phyloP scores from a whole-genome alignment of 202 grass and related monocot species.

The Tripidium arundinaceum region DNA sequence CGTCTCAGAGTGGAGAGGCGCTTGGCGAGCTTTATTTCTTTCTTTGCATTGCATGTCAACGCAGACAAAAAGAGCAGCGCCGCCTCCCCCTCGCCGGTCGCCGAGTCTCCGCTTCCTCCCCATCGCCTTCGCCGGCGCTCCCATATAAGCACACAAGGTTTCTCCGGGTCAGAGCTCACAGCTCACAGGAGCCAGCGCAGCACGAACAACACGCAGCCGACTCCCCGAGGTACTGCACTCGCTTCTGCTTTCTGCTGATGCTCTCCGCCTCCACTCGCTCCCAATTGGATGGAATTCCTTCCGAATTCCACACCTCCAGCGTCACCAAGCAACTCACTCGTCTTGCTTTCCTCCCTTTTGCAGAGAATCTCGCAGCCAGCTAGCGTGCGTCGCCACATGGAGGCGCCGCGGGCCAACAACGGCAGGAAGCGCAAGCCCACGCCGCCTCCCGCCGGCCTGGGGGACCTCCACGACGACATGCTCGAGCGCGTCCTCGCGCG shows the following conservation, averaged over 20 bases:
- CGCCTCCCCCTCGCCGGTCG: background rate
- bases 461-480: slow-evolving; percentile 68
- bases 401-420: background rate
- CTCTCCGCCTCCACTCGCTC: background rate
- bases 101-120: slow-evolving; percentile 6
- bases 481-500: slow-evolving; percentile 66
- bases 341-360: background rate
- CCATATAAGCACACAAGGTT: background rate
- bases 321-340: background rate
- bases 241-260: background rate
- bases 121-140: background rate
- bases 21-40: background rate
- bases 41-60: slow-evolving; percentile 44
- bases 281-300: background rate
- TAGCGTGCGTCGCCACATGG: background rate
- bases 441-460: slow-evolving; percentile 22
- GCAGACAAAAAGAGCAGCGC: slow-evolving; percentile 38
- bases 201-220: background rate
- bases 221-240: slow-evolving; percentile 21
- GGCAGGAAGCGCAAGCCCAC: slow-evolving; percentile 36
- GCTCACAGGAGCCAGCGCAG: too few relatives aligned
- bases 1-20: background rate
- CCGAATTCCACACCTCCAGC: background rate
- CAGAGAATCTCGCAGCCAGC: background rate
- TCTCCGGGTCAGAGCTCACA: background rate